These are phyloP conservation scores for Phytomonas francai DNA, from an alignment of 208 protist genomes.

Conservation along the genomic window DNA sequence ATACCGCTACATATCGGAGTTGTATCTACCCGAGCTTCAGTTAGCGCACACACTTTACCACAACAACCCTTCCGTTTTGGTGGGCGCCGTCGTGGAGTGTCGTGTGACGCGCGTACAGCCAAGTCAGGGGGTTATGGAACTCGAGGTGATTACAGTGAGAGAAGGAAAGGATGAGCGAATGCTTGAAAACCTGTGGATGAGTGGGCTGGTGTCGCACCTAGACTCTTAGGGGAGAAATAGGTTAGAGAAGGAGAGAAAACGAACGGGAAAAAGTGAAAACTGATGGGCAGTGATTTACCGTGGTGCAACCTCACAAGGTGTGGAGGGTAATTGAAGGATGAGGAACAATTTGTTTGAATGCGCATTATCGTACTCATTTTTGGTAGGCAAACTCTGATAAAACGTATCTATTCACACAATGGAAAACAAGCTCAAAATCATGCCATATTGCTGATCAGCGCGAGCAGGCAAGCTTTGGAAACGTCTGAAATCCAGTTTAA, in stretches of 20 bases:
- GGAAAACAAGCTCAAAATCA: slow-evolving; percentile 78
- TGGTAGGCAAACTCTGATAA: neutral
- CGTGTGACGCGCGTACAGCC: slow-evolving; percentile 45
- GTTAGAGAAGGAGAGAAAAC: slow-evolving; percentile 6
- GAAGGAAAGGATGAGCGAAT: slow-evolving; percentile 49
- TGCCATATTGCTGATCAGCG: slow-evolving; percentile 89
- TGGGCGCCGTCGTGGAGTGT: slow-evolving; percentile 74
- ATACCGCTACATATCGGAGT: slow-evolving; percentile 54
- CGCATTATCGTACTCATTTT: neutral
- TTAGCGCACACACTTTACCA: slow-evolving; percentile 63
- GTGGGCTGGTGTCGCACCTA: slow-evolving; percentile 40
- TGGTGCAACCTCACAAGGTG: neutral
- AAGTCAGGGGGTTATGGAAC: slow-evolving; percentile 56
- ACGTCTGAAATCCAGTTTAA: slow-evolving; percentile 31
- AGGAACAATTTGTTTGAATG: neutral
- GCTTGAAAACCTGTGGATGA: slow-evolving; percentile 54
- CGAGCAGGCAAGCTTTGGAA: slow-evolving; percentile 95
- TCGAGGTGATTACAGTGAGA: slow-evolving; percentile 40
- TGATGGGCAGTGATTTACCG: neutral
- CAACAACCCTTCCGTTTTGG: slow-evolving; percentile 38
- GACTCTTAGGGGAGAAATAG: slow-evolving; percentile 34
- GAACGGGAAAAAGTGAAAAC: slow-evolving; percentile 6
- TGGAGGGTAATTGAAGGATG: neutral
- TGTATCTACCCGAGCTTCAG: slow-evolving; percentile 82
- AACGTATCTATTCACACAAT: slow-evolving; percentile 4